Evolutionary conservation across 257 asterid genomes (phyloP), one percentile per base, ranked within the genome.

Genomic region (Orobanche coerulescens): DNA sequence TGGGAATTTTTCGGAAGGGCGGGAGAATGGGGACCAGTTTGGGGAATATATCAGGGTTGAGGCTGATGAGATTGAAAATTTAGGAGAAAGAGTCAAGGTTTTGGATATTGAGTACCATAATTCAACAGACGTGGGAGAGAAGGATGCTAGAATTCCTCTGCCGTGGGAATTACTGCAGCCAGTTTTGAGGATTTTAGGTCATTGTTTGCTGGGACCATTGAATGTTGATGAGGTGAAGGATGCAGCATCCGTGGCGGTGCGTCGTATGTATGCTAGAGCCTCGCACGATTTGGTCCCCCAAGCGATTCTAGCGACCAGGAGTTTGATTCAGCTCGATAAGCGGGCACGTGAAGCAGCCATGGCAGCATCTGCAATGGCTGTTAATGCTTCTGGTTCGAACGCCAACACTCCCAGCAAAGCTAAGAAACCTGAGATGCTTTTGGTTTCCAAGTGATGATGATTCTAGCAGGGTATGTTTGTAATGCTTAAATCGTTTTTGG

Each of bases 91-190:
- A 18, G 62, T 73, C 4, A 68, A 26, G 53, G 71, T 61, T 58
- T 65, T 78, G 64, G 68, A n/a, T 25, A 69, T 75, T 3, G 80
- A 36, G 66, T 76, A 68, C 24, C 67, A 62, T 10, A 49, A 47
- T 57, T 51, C 74, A 11, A 31, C 37, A 19, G 65, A 65, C 23
- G 47, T n/a, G 6, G 76, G 43, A 22, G 68, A 19, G 12, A 40
- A 72, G 37, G 90, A 87, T 63, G 75, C 59, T 7, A 81, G 94
- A 63, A 87, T 93, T 77, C 98, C 97, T 0, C 77, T 93, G 51
- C 95, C 95, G 0, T 93, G 97, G 98, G 97, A 89, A 71, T 62
- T 93, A 50, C 64, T 88, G 76, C 98, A 86, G 76, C 98, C 98
- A 7, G 75, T 79, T 62, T 71, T 93, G 78, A 89, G 95, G 75